These are phyloP conservation scores for Rostrohypoxylon terebratum DNA, from an alignment of 495 filamentous ascomycete species.

Conservation along the genomic window DNA sequence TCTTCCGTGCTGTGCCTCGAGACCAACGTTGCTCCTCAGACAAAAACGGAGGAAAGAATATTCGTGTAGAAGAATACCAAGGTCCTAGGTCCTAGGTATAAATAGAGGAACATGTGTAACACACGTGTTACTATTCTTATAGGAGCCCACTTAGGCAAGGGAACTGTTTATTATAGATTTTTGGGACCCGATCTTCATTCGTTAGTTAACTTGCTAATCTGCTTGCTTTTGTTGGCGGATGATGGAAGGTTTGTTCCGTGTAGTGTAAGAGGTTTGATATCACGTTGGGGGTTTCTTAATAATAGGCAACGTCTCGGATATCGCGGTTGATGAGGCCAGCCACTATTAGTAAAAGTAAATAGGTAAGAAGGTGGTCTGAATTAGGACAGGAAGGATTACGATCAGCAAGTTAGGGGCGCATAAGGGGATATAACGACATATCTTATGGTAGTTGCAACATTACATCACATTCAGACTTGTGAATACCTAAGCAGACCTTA, in stretches of 20 bases:
- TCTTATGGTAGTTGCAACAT: background rate
- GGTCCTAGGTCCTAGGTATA: no score
- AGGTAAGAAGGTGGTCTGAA: background rate
- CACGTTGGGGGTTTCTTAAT: background rate
- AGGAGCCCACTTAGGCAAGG: constrained; percentile 8
- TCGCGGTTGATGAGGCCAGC: background rate
- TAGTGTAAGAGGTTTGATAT: no score
- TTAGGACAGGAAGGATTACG: background rate
- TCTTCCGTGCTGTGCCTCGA: background rate
- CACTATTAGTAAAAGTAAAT: background rate
- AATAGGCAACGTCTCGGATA: background rate
- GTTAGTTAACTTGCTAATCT: background rate
- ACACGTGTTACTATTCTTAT: constrained; percentile 3
- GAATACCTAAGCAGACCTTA: background rate
- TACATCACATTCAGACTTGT: background rate
- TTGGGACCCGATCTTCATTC: background rate
- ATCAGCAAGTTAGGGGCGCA: background rate
- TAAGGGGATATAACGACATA: background rate
- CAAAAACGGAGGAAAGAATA: background rate
- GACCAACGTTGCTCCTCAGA: background rate
- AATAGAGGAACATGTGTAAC: background rate
- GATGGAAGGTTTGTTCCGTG: background rate
- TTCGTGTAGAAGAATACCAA: background rate
- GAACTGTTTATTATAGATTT: background rate
- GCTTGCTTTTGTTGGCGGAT: background rate